Evolutionary conservation across 2,329 filamentous ascomycete species (phyloP), one percentile per base, ranked within the genome.

Genomic region (Xylaria arbuscula): DNA sequence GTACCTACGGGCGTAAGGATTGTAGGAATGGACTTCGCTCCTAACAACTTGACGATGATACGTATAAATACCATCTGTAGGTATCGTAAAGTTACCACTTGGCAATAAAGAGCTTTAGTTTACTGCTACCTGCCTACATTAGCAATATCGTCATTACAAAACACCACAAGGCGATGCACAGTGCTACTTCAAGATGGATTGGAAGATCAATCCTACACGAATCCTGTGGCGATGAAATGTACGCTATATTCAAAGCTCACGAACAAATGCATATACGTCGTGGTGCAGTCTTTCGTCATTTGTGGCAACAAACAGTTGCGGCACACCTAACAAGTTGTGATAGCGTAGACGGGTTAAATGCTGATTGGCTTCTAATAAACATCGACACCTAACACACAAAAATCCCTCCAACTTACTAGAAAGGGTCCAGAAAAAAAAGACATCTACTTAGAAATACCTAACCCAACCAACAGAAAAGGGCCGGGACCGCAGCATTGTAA

Each of bases 191-290:
- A 22, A 61, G 24, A 58, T 19, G 56, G 48, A 24, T 50, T 55
- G 32, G 62, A 60, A 70, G 62, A 67, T 66, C 67, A 66, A 68
- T 67, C 70, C 64, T 60, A 54, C 64, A 47, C 17, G 45, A 22
- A 68, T 64, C 59, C 68, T 66, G 66, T 70, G 68, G 68, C 67
- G 56, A 64, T 50, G 2, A 63, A 56, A 3, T 45, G 15, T 45
- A 9, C 58, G 17, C 15, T 51, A 28, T 28, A 36, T 58, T 24
- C 36, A 48, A 32, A 55, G 48, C 36, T 61, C 28, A 19, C 32
- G 38, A 34, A 15, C 28, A 17, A 32, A 36, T 34, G 32, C 53
- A 55, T 48, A 11, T 50, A 42, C 55, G 34, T 11, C 32, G 32
- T 17, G 17, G 42, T 9, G 42, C 19, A n/a, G n/a, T n/a, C n/a